Conservation (phyloP, 148 eudicot species). For the Rhododendron molle region DNA sequence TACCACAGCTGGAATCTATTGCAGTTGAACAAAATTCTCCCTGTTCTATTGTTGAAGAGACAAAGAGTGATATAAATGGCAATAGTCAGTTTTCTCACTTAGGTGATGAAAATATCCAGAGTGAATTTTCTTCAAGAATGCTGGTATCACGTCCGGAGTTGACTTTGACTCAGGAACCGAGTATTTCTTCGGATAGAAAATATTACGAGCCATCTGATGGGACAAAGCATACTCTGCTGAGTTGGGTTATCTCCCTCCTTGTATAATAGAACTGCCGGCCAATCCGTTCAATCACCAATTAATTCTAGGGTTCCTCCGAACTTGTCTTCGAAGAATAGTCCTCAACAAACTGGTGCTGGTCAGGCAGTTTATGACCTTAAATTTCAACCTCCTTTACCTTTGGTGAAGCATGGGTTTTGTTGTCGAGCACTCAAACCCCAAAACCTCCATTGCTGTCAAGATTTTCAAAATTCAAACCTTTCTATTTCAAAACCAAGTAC, state of each 20-base stretch:
- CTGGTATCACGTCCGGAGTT: conserved; percentile 66
- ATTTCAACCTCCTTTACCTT: conserved; percentile 87
- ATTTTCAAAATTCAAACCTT: no score
- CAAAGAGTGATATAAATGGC: conserved; percentile 65
- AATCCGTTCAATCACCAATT: conserved; percentile 29
- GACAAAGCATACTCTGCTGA: conserved; percentile 23
- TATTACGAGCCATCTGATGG: conserved; percentile 49
- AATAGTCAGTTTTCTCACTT: conserved; percentile 37
- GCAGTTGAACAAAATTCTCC: conserved; percentile 63
- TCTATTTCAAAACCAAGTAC: no score
- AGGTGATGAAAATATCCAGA: conserved; percentile 57
- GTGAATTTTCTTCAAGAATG: conserved; percentile 79
- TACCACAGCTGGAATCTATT: conserved; percentile 46
- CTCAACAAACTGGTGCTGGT: conserved; percentile 39
- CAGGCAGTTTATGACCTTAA: conserved; percentile 55
- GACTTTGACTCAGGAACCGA: conserved; percentile 72
- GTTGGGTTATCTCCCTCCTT: conserved; percentile 32
- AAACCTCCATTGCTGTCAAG: no score
- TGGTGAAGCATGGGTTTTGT: no score
- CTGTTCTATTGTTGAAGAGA: conserved; percentile 86
- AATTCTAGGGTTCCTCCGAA: conserved; percentile 40
- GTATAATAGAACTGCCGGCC: conserved; percentile 35
- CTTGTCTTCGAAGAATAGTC: conserved; percentile 35
- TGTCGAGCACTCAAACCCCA: no score
- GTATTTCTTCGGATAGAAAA: conserved; percentile 71